phyloP scores from a whole-genome alignment of 2,329 filamentous ascomycete species.

The Pestalotiopsis sp. region DNA sequence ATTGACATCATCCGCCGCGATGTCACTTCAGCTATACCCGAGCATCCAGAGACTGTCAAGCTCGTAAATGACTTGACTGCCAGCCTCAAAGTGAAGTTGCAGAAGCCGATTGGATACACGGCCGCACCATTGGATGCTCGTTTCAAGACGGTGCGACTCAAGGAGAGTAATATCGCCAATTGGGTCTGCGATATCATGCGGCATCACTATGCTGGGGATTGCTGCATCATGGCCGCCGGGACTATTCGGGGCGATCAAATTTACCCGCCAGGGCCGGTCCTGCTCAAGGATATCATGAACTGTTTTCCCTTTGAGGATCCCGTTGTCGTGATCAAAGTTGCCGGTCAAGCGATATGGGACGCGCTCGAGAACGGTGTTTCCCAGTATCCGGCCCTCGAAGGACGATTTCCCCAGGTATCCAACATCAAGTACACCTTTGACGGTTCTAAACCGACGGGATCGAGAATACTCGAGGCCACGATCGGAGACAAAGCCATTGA shows the following conservation, averaged over 20 bases:
- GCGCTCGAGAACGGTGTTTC: constrained; percentile 85
- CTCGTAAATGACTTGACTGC: constrained; percentile 72
- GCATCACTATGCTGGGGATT: constrained; percentile 79
- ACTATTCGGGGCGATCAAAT: constrained; percentile 89
- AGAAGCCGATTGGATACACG: constrained; percentile 84
- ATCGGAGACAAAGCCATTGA: constrained; percentile 67
- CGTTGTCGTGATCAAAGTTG: constrained; percentile 74
- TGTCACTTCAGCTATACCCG: constrained; percentile 67
- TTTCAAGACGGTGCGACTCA: constrained; percentile 78
- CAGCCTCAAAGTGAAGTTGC: constrained; percentile 74
- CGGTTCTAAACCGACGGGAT: constrained; percentile 59
- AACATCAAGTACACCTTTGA: constrained; percentile 80
- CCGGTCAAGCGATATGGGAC: constrained; percentile 73
- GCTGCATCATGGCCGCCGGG: constrained; percentile 80
- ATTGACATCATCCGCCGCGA: constrained; percentile 78
- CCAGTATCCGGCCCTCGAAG: constrained; percentile 81
- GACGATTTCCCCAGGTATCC: constrained; percentile 83
- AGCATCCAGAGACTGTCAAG: constrained; percentile 62
- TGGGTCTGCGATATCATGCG: constrained; percentile 93
- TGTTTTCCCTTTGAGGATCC: constrained; percentile 95
- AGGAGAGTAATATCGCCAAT: constrained; percentile 85
- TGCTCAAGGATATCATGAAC: constrained; percentile 80
- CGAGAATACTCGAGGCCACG: constrained; percentile 64
- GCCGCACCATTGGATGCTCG: constrained; percentile 81
- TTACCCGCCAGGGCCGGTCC: constrained; percentile 78